Conservation (phyloP, 306 rosid genomes). For the Dryas octopetala region DNA sequence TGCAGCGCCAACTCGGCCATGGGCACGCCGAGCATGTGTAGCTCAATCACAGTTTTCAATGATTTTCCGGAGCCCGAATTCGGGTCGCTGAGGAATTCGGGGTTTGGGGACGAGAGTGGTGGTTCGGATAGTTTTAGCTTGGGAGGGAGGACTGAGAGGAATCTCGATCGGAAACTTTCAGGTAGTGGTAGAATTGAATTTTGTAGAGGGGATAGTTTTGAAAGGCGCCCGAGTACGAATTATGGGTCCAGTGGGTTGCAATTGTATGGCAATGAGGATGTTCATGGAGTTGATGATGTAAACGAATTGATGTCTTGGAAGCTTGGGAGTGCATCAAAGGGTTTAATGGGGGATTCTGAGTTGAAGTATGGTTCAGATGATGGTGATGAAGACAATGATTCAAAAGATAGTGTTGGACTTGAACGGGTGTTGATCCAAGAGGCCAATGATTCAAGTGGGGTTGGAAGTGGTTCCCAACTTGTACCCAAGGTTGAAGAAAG, state of each 20-base stretch:
- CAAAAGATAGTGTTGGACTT: conserved; percentile 12
- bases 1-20: conserved; percentile 82
- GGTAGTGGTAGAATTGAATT: conserved; percentile 26
- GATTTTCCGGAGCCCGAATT: conserved; percentile 60
- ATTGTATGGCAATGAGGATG: conserved; percentile 49
- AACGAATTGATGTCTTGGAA: conserved; percentile 43
- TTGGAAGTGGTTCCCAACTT: conserved; percentile 26
- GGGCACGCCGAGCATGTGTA: conserved; percentile 77
- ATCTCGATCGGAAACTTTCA: conserved; percentile 33
- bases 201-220: conserved; percentile 10
- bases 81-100: conserved; percentile 41
- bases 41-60: conserved; percentile 65
- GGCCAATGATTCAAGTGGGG: conserved; percentile 17
- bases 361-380: conserved; percentile 23
- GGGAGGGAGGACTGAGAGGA: conserved; percentile 41
- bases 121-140: conserved; percentile 52
- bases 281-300: conserved; percentile 33
- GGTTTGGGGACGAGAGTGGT: conserved; percentile 42
- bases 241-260: conserved; percentile 44
- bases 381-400: conserved; percentile 20
- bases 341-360: conserved; percentile 20
- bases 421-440: conserved; percentile 14
- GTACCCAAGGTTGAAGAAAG: conserved; percentile 21
- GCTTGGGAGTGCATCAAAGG: conserved; percentile 35
- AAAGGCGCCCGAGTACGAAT: conserved; percentile 10